Evolutionary conservation across 805 yeast species (phyloP).

Genomic region (Dipodascopsis uninucleata): DNA sequence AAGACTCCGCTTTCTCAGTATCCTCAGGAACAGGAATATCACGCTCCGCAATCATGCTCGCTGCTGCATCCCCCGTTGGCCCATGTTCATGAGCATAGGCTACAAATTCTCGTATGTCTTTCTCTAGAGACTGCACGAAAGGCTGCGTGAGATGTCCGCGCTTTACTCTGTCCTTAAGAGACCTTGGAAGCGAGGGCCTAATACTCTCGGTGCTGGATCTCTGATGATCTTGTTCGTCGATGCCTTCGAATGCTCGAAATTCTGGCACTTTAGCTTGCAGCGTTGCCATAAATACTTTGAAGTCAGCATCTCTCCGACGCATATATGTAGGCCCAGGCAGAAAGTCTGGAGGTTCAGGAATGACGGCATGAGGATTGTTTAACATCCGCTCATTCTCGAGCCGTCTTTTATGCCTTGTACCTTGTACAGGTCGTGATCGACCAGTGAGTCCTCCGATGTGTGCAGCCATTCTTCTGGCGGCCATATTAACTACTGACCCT

Average conservation of each 20-base stretch:
- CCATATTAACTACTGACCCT: slow-evolving; percentile 21
- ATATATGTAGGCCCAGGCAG: slow-evolving; percentile 19
- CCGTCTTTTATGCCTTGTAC: slow-evolving; percentile 19
- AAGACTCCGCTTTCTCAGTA: slow-evolving; percentile 20
- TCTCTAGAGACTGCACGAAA: slow-evolving; percentile 17
- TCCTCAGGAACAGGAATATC: slow-evolving; percentile 18
- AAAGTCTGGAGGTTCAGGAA: slow-evolving; percentile 19
- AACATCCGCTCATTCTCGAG: slow-evolving; percentile 27
- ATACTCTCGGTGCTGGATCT: background rate
- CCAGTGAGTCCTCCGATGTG: slow-evolving; percentile 3
- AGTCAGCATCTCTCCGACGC: slow-evolving; percentile 19
- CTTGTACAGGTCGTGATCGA: slow-evolving; percentile 17
- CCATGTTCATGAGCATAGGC: background rate
- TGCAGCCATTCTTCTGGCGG: slow-evolving; percentile 21
- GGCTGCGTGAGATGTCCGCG: slow-evolving; percentile 25
- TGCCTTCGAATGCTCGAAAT: background rate
- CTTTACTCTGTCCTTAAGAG: slow-evolving; percentile 23
- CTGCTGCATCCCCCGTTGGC: slow-evolving; percentile 1
- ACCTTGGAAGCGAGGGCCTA: slow-evolving; percentile 7
- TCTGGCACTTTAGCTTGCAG: slow-evolving; percentile 9
- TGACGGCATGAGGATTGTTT: slow-evolving; percentile 26
- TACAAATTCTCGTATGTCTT: slow-evolving; percentile 19
- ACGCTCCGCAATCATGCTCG: slow-evolving; percentile 14
- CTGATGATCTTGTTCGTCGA: background rate
- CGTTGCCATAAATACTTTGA: slow-evolving; percentile 13